Evolutionary conservation across 2,329 filamentous ascomycete genomes (phyloP), one percentile per base, ranked within the genome.

Genomic region (Colletotrichum plurivorum): DNA sequence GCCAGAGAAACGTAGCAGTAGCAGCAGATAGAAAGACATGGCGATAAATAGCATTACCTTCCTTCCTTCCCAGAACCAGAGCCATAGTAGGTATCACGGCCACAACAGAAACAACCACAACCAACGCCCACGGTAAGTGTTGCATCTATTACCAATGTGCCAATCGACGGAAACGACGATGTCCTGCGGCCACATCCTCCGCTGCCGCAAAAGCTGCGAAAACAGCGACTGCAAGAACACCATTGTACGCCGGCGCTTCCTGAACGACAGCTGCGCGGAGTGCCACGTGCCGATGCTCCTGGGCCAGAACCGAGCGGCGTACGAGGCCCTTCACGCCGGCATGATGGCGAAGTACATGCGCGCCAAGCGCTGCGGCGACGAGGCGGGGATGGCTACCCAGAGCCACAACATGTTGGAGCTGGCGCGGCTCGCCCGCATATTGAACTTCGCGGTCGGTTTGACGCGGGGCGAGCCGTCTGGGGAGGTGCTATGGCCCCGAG

Each of bases 241-340:
- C 51, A 0, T 57, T 48, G 8, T 41, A 49, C 18, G 66, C 60
- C 6, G 68, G 71, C 39, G 67, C 13, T 75, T 75, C 63, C 59
- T 82, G 51, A 67, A 76, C 49, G 79, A 80, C 71, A 80, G 77
- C n/a, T 83, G 81, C 72, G 76, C 79, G 8, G 58, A 70, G 6
- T 83, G 81, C 69, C 79, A 82, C 57, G 75, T 77, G 0, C 73
- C 74, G 1, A 73, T 75, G 52, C 66, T 65, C 20, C 71, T 70
- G 12, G 63, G 57, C 22, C 73, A 67, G 45, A 75, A 77, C 18
- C 74, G 73, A 68, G 64, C 74, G 10, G 63, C 75, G 22, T 74
- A 78, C 53, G 76, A 79, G 51, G 64, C 57, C n/a, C 67, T 75
- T 4, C 76, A 76, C 36, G 70, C 71, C 12, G 65, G 66, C 53